Evolutionary conservation across 768 basidiomycete genomes (phyloP).

Genomic region (Amanita phalloides): DNA sequence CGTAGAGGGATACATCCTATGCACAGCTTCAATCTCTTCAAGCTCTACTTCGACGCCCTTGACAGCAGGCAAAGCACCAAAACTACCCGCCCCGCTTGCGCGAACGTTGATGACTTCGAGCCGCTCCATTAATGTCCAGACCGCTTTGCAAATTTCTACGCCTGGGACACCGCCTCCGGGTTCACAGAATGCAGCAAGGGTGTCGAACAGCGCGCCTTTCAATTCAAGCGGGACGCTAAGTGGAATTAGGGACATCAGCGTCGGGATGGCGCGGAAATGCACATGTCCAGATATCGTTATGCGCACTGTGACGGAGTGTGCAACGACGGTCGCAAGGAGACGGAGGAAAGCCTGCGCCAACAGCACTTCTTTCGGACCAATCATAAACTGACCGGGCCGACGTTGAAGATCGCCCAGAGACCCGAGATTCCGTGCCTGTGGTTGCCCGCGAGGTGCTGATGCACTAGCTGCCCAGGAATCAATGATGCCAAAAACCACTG

Average conservation of each 20-base stretch:
- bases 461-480: conserved; percentile 64
- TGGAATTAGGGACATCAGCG: conserved; percentile 68
- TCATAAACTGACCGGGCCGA: conserved; percentile 36
- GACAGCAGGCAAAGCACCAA: conserved; percentile 40
- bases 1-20: conserved; percentile 78
- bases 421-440: conserved; percentile 30
- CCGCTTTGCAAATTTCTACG: conserved; percentile 70
- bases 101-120: conserved; percentile 77
- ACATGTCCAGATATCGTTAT: conserved; percentile 66
- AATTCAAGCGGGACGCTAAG: conserved; percentile 81
- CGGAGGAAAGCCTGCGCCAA: conserved; percentile 75
- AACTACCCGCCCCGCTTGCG: conserved; percentile 23
- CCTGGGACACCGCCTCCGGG: conserved; percentile 67
- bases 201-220: conserved; percentile 77
- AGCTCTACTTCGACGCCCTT: conserved; percentile 83
- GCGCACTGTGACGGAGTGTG: conserved; percentile 67
- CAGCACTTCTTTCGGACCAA: conserved; percentile 61
- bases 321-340: conserved; percentile 66
- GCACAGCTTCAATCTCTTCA: conserved; percentile 75
- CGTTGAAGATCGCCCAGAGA: conserved; percentile 22
- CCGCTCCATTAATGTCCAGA: conserved; percentile 81
- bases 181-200: conserved; percentile 73
- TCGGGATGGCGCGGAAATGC: conserved; percentile 74
- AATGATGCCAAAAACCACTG: conserved; percentile 59
- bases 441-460: conserved; percentile 31